Base-by-base conservation (phyloP, 495 filamentous ascomycete species). In the Thozetella sp. region DNA sequence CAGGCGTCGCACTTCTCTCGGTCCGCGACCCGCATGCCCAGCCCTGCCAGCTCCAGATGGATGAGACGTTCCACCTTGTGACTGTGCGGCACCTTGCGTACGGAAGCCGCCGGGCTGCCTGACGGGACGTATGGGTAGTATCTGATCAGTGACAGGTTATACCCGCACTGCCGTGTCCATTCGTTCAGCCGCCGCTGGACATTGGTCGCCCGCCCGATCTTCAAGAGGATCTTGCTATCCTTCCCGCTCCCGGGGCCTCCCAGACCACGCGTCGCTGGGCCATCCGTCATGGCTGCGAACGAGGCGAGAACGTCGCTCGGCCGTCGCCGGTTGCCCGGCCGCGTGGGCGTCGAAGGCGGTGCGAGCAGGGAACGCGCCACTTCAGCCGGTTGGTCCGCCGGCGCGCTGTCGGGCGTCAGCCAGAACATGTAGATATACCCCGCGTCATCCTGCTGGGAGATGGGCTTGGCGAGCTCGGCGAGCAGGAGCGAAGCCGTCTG, bases 371-470 rank as follows among this genome's bases (percentile, higher is more conserved):
- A 83, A 3, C 78, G 79, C 2, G 86, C 90, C 23, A 83, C 80
- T 25, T 88, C 84, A 3, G 73, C 73, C 0, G 86, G 81, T 15
- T 86, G 81, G 1, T 80, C 76, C 6, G 75, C 62, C 2, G 74
- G 73, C 51, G 75, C 69, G n/a, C 72, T 81, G 55, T 82, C 83
- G 40, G 84, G 84, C 3, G 84, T 89, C 3, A 97, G 79, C 93
- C 93, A 97, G 83, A 97, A 99, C 65, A 99, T 95, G 80, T 99
- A 99, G 63, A 98, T 98, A 69, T 93, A 99, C 37, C 95, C 95
- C 48, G 91, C 82, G 51, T 96, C 91, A 65, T 98, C 95, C 43
- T 79, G 74, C 3, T 73, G 74, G 2, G 91, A 91, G 60, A 96
- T 82, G 12, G 93, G 92, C 67, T 96, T 97, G 15, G 87, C 85